phyloP scores from a whole-genome alignment of 805 yeast genomes.

The Henningerozyma blattae region DNA sequence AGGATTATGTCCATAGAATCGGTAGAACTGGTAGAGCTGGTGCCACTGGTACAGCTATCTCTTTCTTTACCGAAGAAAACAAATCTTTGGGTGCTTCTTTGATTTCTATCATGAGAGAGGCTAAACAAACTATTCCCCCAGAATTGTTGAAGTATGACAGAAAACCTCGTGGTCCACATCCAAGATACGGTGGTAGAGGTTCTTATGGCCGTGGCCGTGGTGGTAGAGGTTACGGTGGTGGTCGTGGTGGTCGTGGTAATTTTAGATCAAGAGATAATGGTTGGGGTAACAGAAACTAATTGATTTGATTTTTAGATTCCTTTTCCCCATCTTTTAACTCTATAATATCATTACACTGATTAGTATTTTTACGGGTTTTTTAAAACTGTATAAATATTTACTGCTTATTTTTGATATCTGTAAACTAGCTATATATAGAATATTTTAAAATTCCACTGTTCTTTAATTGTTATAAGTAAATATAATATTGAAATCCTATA shows the following conservation, averaged over 20 bases:
- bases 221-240: conserved; percentile 28
- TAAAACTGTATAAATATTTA: too few relatives aligned
- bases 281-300: conserved; percentile 16
- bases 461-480: neutral
- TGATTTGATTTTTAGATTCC: too few relatives aligned
- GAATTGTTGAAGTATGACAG: conserved; percentile 67
- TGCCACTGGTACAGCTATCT: conserved; percentile 86
- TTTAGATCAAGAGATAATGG: conserved; percentile 26
- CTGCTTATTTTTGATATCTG: too few relatives aligned
- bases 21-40: conserved; percentile 99
- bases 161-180: conserved; percentile 49
- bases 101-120: conserved; percentile 85
- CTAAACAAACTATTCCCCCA: conserved; percentile 81
- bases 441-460: neutral
- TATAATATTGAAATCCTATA: too few relatives aligned
- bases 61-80: conserved; percentile 84
- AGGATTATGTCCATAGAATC: conserved; percentile 96
- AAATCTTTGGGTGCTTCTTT: conserved; percentile 82
- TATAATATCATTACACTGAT: too few relatives aligned
- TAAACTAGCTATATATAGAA: neutral
- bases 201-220: conserved; percentile 40
- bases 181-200: conserved; percentile 47
- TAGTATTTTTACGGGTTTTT: too few relatives aligned
- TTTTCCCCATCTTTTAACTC: too few relatives aligned
- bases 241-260: conserved; percentile 28